Evolutionary conservation across 768 basidiomycete genomes (phyloP).

Genomic region (Naematelia encephala): DNA sequence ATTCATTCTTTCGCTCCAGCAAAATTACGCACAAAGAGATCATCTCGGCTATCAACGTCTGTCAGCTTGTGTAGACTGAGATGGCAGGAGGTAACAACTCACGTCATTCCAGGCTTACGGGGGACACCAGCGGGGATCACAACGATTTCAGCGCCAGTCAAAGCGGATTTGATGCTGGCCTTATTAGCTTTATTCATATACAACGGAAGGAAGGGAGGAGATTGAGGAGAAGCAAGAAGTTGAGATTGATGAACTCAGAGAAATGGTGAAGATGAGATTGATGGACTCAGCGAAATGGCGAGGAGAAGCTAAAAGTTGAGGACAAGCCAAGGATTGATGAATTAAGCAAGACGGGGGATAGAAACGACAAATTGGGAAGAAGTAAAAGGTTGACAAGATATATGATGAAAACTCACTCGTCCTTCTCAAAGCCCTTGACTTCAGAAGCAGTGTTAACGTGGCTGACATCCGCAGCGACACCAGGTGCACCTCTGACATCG

Average conservation of each 20-base stretch:
- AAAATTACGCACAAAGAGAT: constrained; percentile 58
- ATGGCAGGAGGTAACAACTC: constrained; percentile 23
- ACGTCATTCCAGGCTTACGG: constrained; percentile 63
- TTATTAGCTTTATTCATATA: not conserved
- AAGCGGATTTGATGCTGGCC: constrained; percentile 59
- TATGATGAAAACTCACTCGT: constrained; percentile 30
- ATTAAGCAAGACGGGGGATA: not conserved
- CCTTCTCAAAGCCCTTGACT: constrained; percentile 48
- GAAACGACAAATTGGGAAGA: not conserved
- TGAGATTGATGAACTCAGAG: not conserved
- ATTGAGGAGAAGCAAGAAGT: not conserved
- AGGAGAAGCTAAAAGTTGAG: not conserved
- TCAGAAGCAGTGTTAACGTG: constrained; percentile 88
- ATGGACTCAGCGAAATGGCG: not conserved
- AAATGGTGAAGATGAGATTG: not conserved
- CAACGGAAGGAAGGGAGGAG: not conserved
- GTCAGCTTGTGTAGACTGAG: not conserved
- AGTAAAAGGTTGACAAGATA: not conserved
- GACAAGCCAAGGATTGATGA: not conserved
- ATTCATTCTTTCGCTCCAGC: not conserved
- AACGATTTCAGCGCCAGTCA: constrained; percentile 82
- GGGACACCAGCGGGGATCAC: constrained; percentile 97
- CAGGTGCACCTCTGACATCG: constrained; percentile 84
- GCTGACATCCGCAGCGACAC: constrained; percentile 90
- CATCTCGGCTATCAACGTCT: constrained; percentile 36